Evolutionary conservation across 345 rosid genomes (phyloP).

Genomic region (Schrenkiella parvula): DNA sequence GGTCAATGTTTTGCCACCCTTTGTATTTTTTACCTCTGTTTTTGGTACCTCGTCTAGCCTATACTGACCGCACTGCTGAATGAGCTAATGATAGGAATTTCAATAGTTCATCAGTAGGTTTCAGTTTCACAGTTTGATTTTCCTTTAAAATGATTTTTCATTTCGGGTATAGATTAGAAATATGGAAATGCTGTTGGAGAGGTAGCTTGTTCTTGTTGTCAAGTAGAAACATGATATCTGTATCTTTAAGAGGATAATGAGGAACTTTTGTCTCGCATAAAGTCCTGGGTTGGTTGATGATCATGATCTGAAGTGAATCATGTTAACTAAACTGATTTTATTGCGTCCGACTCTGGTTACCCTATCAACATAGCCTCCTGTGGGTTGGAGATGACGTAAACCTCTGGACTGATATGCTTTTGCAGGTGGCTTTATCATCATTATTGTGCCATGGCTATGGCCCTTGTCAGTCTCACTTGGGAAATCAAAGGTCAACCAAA

Average conservation of each 20-base stretch:
- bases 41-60: neutral
- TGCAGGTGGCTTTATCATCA: conserved; percentile 99
- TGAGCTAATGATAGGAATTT: neutral
- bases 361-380: neutral
- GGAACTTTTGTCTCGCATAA: neutral
- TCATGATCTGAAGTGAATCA: neutral
- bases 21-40: neutral
- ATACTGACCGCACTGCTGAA: neutral
- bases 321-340: neutral
- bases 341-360: neutral
- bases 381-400: neutral
- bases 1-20: neutral
- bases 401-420: conserved; percentile 23
- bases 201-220: conserved; percentile 1
- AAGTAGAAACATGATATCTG: neutral
- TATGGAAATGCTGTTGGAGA: neutral
- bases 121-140: neutral
- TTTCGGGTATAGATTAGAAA: neutral
- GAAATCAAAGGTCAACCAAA: conserved; percentile 96
- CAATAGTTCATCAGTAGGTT: neutral
- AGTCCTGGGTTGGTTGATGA: neutral
- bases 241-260: neutral
- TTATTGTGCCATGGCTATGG: conserved; percentile 93
- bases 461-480: conserved; percentile 98
- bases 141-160: neutral